Evolutionary conservation across 1,284 basidiomycete species (phyloP).

Genomic region (Ceratobasidium sp.): DNA sequence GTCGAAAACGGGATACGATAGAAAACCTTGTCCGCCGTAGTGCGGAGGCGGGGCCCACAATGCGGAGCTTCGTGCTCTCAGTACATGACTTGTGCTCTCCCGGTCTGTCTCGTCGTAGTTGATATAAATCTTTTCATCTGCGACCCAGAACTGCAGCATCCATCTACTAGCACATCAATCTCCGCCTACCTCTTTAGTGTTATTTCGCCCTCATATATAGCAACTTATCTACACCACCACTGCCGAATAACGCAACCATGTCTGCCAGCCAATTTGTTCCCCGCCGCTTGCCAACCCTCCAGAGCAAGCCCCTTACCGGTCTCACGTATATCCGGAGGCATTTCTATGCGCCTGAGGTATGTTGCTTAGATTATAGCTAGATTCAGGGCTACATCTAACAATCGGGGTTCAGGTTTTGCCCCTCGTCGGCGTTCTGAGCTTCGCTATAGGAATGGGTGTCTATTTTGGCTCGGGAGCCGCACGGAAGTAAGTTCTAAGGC

Average conservation of each 20-base stretch:
- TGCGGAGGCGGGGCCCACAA: too few relatives aligned
- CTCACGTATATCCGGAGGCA: conserved; percentile 29
- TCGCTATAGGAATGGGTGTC: conserved; percentile 33
- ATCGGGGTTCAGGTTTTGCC: conserved; percentile 13
- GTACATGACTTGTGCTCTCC: too few relatives aligned
- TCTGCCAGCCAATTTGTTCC: conserved; percentile 35
- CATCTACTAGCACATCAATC: conserved; percentile 10
- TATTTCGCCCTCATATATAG: too few relatives aligned
- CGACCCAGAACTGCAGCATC: too few relatives aligned
- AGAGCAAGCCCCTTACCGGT: conserved; percentile 8
- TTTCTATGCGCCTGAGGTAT: conserved; percentile 37
- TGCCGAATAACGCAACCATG: conserved; percentile 16
- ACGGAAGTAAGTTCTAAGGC: conserved; percentile 12
- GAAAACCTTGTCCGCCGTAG: too few relatives aligned
- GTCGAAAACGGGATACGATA: too few relatives aligned
- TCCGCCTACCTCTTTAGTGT: neutral
- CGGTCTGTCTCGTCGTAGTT: too few relatives aligned
- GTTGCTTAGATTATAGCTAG: neutral
- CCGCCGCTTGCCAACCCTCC: conserved; percentile 25
- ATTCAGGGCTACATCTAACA: neutral
- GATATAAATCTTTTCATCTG: too few relatives aligned
- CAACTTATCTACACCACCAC: too few relatives aligned
- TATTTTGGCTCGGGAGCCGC: conserved; percentile 29
- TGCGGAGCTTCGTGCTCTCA: too few relatives aligned
- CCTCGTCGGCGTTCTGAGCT: conserved; percentile 17